phyloP scores from a whole-genome alignment of 192 early-diverging fungal species.

The Backusella mclennaniae region DNA sequence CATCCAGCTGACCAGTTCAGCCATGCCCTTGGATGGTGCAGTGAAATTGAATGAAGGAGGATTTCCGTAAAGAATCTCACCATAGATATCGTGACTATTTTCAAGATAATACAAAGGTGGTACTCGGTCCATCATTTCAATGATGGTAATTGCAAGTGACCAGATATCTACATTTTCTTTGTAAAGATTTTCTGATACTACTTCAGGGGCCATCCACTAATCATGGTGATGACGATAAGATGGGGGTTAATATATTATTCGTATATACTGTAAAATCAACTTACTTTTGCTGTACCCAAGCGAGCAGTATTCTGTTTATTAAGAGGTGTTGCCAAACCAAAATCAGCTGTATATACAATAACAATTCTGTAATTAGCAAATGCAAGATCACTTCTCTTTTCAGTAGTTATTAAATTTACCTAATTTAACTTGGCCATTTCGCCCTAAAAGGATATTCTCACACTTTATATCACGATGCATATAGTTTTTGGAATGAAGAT shows the following conservation, averaged over 20 bases:
- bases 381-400: background rate
- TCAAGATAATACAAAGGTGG: conserved; percentile 42
- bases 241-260: background rate
- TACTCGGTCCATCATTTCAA: conserved; percentile 44
- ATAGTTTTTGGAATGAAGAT: conserved; percentile 42
- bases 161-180: conserved; percentile 49
- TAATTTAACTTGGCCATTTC: conserved; percentile 42
- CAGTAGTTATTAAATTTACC: conserved; percentile 15
- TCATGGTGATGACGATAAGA: no score
- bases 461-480: conserved; percentile 54
- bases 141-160: conserved; percentile 44
- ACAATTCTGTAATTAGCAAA: background rate
- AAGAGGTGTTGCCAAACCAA: conserved; percentile 37
- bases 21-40: conserved; percentile 21
- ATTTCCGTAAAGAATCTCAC: conserved; percentile 29
- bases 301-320: conserved; percentile 20
- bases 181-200: conserved; percentile 37
- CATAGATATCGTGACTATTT: conserved; percentile 33
- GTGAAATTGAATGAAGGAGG: conserved; percentile 32
- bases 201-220: conserved; percentile 49
- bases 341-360: conserved; percentile 18
- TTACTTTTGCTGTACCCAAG: conserved; percentile 36
- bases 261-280: background rate
- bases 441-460: conserved; percentile 42
- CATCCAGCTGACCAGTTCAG: conserved; percentile 27